Evolutionary conservation across 441 rosid species (phyloP).

Genomic region (Erodium trifolium): DNA sequence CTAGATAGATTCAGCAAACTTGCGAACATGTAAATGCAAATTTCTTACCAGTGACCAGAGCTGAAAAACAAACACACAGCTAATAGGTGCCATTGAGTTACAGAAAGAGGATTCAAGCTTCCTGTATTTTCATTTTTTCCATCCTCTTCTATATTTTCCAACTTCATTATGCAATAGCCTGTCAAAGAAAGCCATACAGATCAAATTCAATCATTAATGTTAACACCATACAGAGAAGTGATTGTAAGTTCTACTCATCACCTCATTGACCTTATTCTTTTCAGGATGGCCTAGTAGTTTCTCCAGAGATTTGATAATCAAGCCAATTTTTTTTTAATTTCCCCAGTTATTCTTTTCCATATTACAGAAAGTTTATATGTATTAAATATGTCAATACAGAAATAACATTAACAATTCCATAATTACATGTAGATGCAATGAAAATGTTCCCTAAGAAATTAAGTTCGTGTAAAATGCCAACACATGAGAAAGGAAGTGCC

Average conservation of each 20-base stretch:
- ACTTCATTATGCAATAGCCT: conserved; percentile 80
- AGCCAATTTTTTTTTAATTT: neutral
- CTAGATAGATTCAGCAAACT: neutral
- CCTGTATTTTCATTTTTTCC: conserved; percentile 19
- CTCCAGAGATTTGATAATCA: neutral
- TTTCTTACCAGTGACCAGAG: conserved; percentile 84
- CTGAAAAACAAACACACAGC: conserved; percentile 73
- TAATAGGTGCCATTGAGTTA: conserved; percentile 75
- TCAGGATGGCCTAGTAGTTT: neutral
- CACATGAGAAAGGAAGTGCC: conserved; percentile 1
- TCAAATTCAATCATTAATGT: neutral
- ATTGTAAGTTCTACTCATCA: conserved; percentile 1
- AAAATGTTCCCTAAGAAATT: neutral
- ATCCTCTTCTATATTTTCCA: conserved; percentile 42
- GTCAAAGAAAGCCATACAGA: conserved; percentile 18
- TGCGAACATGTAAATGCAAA: conserved; percentile 6
- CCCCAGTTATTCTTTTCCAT: neutral
- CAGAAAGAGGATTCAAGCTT: conserved; percentile 46
- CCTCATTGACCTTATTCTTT: neutral
- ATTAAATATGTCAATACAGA: neutral
- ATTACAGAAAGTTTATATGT: neutral
- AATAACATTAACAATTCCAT: conserved; percentile 1
- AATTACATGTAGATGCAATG: neutral
- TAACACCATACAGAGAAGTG: neutral
- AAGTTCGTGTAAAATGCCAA: neutral